Conservation (phyloP, 108 stramenopile species). For the Pelagomonas calceolata region DNA sequence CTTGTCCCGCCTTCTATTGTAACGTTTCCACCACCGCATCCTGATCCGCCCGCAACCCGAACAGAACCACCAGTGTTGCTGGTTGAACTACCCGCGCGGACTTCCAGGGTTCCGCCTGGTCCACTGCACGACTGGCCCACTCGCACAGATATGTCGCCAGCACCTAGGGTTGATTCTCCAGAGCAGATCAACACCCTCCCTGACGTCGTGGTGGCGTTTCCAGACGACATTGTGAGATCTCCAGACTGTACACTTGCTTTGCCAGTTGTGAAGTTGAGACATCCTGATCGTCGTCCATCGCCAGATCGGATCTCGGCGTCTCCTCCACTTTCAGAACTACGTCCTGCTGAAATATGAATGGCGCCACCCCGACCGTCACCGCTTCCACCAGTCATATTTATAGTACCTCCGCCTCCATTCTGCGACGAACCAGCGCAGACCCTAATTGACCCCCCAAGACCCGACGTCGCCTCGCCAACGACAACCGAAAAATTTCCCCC, state of each 20-base stretch:
- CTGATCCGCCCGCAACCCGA: not conserved
- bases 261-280: not conserved
- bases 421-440: not conserved
- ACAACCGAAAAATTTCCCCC: not conserved
- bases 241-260: not conserved
- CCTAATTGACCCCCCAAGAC: not conserved
- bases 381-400: not conserved
- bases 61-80: not conserved
- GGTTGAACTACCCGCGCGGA: not conserved
- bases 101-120: not conserved
- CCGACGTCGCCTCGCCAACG: not conserved
- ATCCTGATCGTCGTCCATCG: not conserved
- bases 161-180: conserved; percentile 2
- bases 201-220: not conserved
- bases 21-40: not conserved
- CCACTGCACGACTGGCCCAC: not conserved
- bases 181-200: not conserved
- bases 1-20: not conserved
- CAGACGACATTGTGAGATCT: not conserved
- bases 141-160: not conserved
- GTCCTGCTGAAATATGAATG: not conserved
- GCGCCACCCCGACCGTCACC: not conserved
- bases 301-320: not conserved
- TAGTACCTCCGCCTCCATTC: not conserved
- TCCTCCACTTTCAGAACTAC: not conserved